Base-by-base conservation (phyloP, 371 early-diverging fungal species). In the Mortierella sp. region DNA sequence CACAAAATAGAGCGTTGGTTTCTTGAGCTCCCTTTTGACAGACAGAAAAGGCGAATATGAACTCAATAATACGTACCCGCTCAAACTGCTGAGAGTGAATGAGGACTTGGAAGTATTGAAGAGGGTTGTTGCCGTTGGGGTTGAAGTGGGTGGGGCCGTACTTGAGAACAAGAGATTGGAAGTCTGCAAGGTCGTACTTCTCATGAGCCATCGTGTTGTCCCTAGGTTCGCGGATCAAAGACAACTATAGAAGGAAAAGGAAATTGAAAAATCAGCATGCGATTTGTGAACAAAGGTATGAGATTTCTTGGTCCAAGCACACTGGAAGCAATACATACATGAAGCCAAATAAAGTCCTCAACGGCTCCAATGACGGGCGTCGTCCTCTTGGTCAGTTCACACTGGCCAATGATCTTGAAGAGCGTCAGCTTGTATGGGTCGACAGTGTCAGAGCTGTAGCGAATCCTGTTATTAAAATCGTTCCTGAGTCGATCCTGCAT, bases 381-480 rank as follows among this genome's bases (percentile, higher is more conserved):
- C 11, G 89, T 89, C 80, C 93, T 93, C 72, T 88, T 89, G 69
- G 88, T 87, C 82, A 97, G 77, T 59, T 95, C 98, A 77, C 97
- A 97, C 5, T 97, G 91, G 5, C 98, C 98, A 69, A 98, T 83
- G 34, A 97, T 93, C 86, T 96, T 97, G 89, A 94, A 96, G 19
- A 98, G 76, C 8, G 97, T 92, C 5, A 94, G 88, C 87, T 98
- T 97, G 92, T 94, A 98, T 16, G 96, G 96, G 85, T 98, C 98
- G 16, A 88, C 89, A 0, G 83, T 73, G 43, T 87, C 82, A 14
- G 86, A 83, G 9, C 88, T 88, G 73, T 92, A 90, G 46, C 89
- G 87, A 71, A 92, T 84, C n/a, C 84, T 84, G 74, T 89, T 88
- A 75, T 93, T 92, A 89, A 93, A 95, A 59, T 94, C 91, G 6